Percentiles rank a stretch among this genome's conserved stretches.
These are phyloP conservation scores for Mycena chlorophos DNA, from an alignment of 768 basidiomycete genomes.

Conservation along the genomic window DNA sequence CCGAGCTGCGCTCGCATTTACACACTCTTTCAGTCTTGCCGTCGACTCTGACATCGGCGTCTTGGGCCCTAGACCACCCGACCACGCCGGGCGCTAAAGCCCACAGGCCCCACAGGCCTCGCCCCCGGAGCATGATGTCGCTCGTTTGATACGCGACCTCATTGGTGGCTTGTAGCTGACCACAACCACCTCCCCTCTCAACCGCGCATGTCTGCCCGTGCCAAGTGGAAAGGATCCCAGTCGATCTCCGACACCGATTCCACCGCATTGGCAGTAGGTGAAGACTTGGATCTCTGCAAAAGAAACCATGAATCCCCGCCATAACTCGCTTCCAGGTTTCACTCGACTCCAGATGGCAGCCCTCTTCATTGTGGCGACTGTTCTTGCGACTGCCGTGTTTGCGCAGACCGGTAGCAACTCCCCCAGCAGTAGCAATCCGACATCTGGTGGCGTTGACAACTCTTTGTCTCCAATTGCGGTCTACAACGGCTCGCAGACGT, in stretches of 20 bases:
- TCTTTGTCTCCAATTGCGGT: slow-evolving; percentile 18
- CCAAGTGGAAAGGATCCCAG: no score
- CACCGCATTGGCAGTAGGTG: not conserved
- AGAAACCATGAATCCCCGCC: not conserved
- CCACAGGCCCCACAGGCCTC: no score
- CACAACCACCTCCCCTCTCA: no score
- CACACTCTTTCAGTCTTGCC: no score
- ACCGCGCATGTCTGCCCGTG: no score
- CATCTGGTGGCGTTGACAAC: not conserved
- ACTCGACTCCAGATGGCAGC: not conserved
- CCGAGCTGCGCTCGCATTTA: no score
- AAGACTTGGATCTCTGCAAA: not conserved
- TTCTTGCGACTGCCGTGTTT: not conserved
- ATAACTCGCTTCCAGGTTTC: not conserved
- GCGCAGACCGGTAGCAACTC: not conserved
- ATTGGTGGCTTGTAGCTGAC: no score
- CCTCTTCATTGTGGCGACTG: not conserved
- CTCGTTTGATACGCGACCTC: no score
- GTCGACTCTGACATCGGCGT: no score
- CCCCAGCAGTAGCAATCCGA: not conserved
- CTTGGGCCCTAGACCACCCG: no score
- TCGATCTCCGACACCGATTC: not conserved
- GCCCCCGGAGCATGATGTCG: no score
- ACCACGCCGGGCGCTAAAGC: no score
- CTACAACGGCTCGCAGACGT: slow-evolving; percentile 41